Base-by-base conservation (phyloP, 1,139 yeast species). In the Yamadazyma atmosphaerica region DNA sequence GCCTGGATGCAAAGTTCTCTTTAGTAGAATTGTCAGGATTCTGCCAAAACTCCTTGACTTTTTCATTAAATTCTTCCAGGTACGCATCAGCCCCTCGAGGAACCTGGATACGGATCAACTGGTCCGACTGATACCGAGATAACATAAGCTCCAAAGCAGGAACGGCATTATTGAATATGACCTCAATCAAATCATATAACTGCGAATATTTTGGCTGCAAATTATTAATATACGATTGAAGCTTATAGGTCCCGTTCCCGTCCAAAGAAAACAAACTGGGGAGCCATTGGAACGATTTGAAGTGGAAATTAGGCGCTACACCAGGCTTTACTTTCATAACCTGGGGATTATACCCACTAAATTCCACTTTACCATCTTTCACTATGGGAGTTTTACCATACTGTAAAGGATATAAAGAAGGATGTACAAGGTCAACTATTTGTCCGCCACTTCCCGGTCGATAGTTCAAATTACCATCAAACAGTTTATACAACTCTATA, bases 401-500 rank as follows among this genome's bases (percentile, higher is more conserved):
- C 34, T 57, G 61, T 6, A 69, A 47, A 0, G 72, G 72, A 40
- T 58, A 69, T 35, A 70, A 52, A 13, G 74, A 68, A 7, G 76
- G 76, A 44, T 71, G 74, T 4, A 70, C 71, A 25, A 70, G 52
- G 46, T 70, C 74, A 21, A 68, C 49, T 1, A 71, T 74, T 37
- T 59, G 58, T 32, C 22, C 8, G 22, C 60, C 45, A 0, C 68
- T 54, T 4, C 60, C 58, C 3, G 72, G 74, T 43, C 68, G 75
- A 50, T 63, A 68, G 45, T 70, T 74, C 22, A 50, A 40, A 16
- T 37, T 45, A 2, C 45, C 46, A 4, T 34, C 33, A 34, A 51
- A 50, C 26, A 46, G 45, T 1, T 32, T 37, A 4, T 37, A 45
- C 36, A 60, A 51, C 13, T 42, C 40, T 2, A 24, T 33, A 7